Percentiles rank a stretch among this genome's conserved stretches.
phyloP scores from a whole-genome alignment of 257 asterid species.

The Hygrophila difformis region DNA sequence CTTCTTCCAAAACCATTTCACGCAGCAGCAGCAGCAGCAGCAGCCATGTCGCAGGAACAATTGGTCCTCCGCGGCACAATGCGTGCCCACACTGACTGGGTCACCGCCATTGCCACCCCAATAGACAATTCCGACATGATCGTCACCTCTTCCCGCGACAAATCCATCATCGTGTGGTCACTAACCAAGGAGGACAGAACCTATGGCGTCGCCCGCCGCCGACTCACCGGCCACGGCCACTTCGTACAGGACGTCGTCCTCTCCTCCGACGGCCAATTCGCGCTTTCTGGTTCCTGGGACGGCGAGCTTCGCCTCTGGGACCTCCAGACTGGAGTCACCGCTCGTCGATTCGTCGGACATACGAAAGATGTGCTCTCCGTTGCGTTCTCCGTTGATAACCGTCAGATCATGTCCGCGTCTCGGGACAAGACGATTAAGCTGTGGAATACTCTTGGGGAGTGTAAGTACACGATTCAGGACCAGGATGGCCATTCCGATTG shows the following conservation, averaged over 20 bases:
- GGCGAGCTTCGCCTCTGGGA: conserved; percentile 95
- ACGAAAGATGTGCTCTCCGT: conserved; percentile 85
- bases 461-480: conserved; percentile 77
- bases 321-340: conserved; percentile 57
- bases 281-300: conserved; percentile 96
- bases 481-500: conserved; percentile 70
- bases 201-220: conserved; percentile 75
- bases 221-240: conserved; percentile 76
- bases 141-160: conserved; percentile 83
- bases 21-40: not conserved
- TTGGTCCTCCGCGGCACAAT: conserved; percentile 78
- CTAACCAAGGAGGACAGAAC: conserved; percentile 57
- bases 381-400: conserved; percentile 78
- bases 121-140: conserved; percentile 84
- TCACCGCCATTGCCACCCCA: conserved; percentile 88
- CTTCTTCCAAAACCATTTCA: not conserved
- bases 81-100: conserved; percentile 96
- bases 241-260: conserved; percentile 88
- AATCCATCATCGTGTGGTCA: conserved; percentile 72
- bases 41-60: conserved; percentile 61
- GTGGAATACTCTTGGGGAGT: conserved; percentile 65
- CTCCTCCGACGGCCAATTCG: conserved; percentile 89
- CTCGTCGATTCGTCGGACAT: conserved; percentile 93
- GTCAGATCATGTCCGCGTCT: conserved; percentile 88
- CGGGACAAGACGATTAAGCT: conserved; percentile 74